Base-by-base conservation (phyloP, 495 filamentous ascomycete species). In the Neohortaea acidophila region DNA sequence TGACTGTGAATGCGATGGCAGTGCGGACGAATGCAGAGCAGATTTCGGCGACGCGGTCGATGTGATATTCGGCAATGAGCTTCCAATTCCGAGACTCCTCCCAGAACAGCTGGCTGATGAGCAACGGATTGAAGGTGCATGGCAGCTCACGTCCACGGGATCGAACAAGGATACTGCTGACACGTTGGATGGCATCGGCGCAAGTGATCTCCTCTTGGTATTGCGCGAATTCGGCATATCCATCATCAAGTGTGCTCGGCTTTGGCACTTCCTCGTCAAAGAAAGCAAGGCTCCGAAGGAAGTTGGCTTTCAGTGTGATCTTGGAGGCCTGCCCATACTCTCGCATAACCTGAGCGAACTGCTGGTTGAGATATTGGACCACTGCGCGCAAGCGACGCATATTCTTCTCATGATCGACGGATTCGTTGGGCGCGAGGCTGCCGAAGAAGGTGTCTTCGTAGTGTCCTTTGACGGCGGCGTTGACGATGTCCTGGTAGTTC, bases 401-500 rank as follows among this genome's bases (percentile, higher is more conserved):
- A 19, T 55, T 44, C 9, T 61, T 66, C 17, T 39, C 21, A 0
- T 53, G 12, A 6, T 49, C 36, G 24, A 44, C 19, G 27, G 0
- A 58, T 49, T 23, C 58, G 45, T 4, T 59, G 59, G 41, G 64
- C 31, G 38, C 38, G 22, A 47, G 8, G 4, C 15, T 55, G 1
- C 52, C 58, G 43, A 81, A 81, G 49, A 79, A 79, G 0, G 43
- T 22, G 29, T 69, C 52, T 38, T 56, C 61, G 43, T 80, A 81
- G 2, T 59, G 64, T 2, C 75, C 77, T 32, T 72, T 60, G 0
- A 65, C 51, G 8, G 72, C 62, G 6, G 62, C 58, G 44, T 68
- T 67, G 38, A 68, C 55, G 0, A 78, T 47, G 3, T 18, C 27
- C 23, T 34, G 32, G 15, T 33, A 47, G 1, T n/a, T n/a, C 11